phyloP scores from a whole-genome alignment of 495 filamentous ascomycete species.

The Filosporella fistucella region DNA sequence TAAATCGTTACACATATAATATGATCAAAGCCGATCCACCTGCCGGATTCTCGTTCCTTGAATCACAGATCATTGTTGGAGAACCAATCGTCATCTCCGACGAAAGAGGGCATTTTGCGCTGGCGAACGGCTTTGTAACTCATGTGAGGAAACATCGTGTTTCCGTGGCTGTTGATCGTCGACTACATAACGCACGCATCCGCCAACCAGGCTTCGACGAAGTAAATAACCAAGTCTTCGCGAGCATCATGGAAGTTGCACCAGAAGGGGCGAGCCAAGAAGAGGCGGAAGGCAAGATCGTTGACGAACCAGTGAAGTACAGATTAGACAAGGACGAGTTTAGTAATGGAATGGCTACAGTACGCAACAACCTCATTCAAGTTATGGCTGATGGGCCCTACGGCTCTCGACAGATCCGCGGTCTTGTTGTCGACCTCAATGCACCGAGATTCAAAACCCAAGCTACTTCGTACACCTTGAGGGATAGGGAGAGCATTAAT shows the following conservation, averaged over 20 bases:
- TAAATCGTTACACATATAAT: constrained; percentile 84
- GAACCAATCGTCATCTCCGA: constrained; percentile 97
- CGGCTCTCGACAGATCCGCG: constrained; percentile 68
- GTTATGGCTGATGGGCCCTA: constrained; percentile 79
- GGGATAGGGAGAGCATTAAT: constrained; percentile 62
- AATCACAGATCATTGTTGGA: constrained; percentile 84
- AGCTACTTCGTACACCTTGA: constrained; percentile 53
- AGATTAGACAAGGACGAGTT: constrained; percentile 97
- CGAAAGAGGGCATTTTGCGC: constrained; percentile 88
- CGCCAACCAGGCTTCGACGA: constrained; percentile 69
- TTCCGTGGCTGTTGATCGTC: constrained; percentile 81
- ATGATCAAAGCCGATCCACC: constrained; percentile 62
- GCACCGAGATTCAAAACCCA: constrained; percentile 68
- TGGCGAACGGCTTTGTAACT: constrained; percentile 86
- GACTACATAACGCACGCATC: constrained; percentile 80
- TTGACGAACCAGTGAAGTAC: constrained; percentile 60
- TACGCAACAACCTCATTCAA: constrained; percentile 88
- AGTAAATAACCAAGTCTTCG: constrained; percentile 74
- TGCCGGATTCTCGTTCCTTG: constrained; percentile 71
- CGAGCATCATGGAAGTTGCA: constrained; percentile 86
- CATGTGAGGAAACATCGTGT: constrained; percentile 68
- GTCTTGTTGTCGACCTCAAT: constrained; percentile 68
- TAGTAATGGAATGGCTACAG: constrained; percentile 92
- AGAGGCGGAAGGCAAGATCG: constrained; percentile 40
- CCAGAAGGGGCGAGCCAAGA: constrained; percentile 38